Evolutionary conservation across 1,284 basidiomycete genomes (phyloP).

Genomic region (Crepidotus sp.): DNA sequence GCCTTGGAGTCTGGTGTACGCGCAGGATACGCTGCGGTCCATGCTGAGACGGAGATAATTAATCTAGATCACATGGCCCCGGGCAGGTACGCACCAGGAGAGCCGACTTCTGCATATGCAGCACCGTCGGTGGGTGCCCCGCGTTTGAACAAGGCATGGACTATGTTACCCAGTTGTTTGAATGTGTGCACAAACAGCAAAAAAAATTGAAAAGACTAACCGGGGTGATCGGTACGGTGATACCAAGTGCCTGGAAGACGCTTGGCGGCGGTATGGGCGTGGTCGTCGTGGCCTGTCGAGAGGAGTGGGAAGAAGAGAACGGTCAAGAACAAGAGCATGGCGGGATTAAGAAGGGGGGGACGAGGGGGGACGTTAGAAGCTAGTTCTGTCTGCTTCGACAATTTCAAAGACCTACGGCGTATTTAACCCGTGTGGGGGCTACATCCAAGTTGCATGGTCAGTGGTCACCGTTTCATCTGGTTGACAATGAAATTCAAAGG

Average conservation of each 20-base stretch:
- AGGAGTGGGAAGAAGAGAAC: conserved; percentile 23
- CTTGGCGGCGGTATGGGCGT: conserved; percentile 23
- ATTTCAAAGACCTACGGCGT: conserved; percentile 15
- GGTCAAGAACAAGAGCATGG: conserved; percentile 5
- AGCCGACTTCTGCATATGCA: conserved; percentile 47
- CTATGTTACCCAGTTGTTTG: conserved; percentile 19
- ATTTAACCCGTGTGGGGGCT: not conserved
- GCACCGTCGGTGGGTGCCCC: conserved; percentile 33
- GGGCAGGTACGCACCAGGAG: conserved; percentile 36
- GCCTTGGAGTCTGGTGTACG: conserved; percentile 33
- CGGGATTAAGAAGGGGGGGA: conserved; percentile 1
- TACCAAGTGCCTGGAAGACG: conserved; percentile 45
- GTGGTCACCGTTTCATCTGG: not conserved
- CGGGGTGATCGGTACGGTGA: conserved; percentile 44
- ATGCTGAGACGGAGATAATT: conserved; percentile 33
- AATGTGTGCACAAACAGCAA: too few species aligned
- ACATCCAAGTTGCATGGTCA: too few species aligned
- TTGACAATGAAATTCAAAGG: too few species aligned
- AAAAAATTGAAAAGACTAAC: not conserved
- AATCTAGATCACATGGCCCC: conserved; percentile 1
- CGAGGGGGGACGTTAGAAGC: not conserved
- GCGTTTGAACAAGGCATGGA: conserved; percentile 51
- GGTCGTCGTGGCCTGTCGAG: conserved; percentile 25
- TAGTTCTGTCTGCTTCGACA: not conserved
- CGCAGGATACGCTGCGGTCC: conserved; percentile 47